These are phyloP conservation scores for Penicillium sclerotiorum DNA, from an alignment of 2,329 filamentous ascomycete genomes.

Conservation along the genomic window DNA sequence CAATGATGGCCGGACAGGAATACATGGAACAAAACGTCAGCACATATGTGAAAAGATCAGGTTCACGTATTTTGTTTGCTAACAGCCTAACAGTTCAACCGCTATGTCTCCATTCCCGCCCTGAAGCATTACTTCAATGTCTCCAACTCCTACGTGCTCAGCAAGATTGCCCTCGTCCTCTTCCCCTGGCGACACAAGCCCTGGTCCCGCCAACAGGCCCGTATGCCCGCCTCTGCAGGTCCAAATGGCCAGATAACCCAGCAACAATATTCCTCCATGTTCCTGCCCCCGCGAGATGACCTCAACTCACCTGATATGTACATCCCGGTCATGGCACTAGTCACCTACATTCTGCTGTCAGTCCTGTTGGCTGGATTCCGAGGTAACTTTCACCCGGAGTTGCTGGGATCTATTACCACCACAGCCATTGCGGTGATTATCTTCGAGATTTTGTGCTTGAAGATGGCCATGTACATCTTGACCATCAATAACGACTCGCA, in stretches of 20 bases:
- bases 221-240: conserved; percentile 45
- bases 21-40: conserved; percentile 93
- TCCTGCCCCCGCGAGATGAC: conserved; percentile 89
- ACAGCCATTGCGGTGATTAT: conserved; percentile 80
- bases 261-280: conserved; percentile 58
- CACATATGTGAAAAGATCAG: conserved; percentile 6
- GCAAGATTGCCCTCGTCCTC: conserved; percentile 88
- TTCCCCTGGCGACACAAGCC: conserved; percentile 98
- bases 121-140: conserved; percentile 99
- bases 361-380: conserved; percentile 86
- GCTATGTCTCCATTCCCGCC: conserved; percentile 87
- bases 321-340: conserved; percentile 95
- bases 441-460: conserved; percentile 86
- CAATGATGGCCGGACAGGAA: conserved; percentile 87
- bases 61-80: not conserved
- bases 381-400: conserved; percentile 90
- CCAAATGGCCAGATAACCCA: conserved; percentile 66
- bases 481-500: conserved; percentile 94
- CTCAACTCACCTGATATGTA: conserved; percentile 99
- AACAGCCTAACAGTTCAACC: conserved; percentile 59
- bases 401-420: conserved; percentile 86
- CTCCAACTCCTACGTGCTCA: conserved; percentile 93
- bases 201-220: conserved; percentile 86
- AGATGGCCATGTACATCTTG: conserved; percentile 89
- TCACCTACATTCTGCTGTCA: conserved; percentile 94